These are phyloP conservation scores for Aspergillus ostianus DNA, from an alignment of 495 filamentous ascomycete genomes.

Conservation along the genomic window DNA sequence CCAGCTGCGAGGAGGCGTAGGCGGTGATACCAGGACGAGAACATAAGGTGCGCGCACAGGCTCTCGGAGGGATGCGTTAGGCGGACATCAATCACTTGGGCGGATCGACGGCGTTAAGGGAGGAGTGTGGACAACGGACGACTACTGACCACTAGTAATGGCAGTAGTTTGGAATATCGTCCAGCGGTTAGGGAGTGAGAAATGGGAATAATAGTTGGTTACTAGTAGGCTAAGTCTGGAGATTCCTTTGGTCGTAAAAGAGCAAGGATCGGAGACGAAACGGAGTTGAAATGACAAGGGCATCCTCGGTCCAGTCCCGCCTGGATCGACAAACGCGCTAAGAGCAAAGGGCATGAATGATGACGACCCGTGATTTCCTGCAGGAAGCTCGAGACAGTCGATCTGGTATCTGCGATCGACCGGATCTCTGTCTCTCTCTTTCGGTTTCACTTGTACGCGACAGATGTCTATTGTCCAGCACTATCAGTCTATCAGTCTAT, in stretches of 20 bases:
- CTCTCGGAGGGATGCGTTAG: slow-evolving; percentile 1
- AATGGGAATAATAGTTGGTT: neutral
- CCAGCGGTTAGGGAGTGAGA: neutral
- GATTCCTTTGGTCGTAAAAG: no score
- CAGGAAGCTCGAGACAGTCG: no score
- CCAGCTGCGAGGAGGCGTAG: slow-evolving; percentile 8
- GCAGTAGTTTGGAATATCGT: no score
- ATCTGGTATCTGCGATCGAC: no score
- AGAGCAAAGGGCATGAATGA: neutral
- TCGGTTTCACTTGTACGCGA: no score
- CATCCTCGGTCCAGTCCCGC: slow-evolving; percentile 13
- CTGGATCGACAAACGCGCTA: slow-evolving; percentile 8
- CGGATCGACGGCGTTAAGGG: neutral
- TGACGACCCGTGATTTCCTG: neutral
- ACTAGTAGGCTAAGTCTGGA: neutral
- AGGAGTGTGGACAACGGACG: neutral
- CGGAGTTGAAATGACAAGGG: neutral
- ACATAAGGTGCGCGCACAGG: slow-evolving; percentile 6
- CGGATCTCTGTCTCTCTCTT: no score
- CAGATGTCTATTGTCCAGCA: no score
- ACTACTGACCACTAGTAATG: no score
- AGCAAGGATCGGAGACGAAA: neutral
- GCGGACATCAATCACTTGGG: slow-evolving; percentile 1
- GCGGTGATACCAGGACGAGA: slow-evolving; percentile 6
- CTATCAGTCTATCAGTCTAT: no score